A percentile compares a stretch with the other conserved stretches of the same genome.
These are phyloP conservation scores for Peniophora sp. DNA, from an alignment of 1,284 basidiomycete genomes.

Conservation along the genomic window DNA sequence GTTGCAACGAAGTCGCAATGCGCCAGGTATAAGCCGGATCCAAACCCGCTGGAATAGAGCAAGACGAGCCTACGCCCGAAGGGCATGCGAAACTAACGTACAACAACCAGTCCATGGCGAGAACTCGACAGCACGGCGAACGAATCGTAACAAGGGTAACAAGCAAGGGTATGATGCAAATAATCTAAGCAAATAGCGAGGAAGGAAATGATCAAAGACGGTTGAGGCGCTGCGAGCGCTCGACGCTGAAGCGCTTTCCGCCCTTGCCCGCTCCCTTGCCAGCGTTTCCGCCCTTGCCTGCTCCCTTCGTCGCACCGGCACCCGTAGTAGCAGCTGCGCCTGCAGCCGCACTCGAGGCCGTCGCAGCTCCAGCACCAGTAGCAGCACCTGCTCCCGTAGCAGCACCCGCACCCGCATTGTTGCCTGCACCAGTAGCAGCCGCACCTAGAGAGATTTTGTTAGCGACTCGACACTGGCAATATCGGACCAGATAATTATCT, in stretches of 20 bases:
- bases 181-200: too few relatives aligned
- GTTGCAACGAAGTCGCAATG: too few relatives aligned
- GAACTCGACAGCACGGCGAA: too few relatives aligned
- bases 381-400: background rate
- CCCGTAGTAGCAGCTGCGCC: background rate
- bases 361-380: constrained; percentile 11
- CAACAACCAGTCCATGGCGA: too few relatives aligned
- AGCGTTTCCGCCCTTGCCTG: constrained; percentile 6
- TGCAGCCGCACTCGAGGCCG: background rate
- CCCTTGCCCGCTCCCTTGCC: background rate
- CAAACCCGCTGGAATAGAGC: too few relatives aligned
- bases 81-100: too few relatives aligned
- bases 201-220: too few relatives aligned
- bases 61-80: too few relatives aligned
- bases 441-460: constrained; percentile 1
- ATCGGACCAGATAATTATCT: background rate
- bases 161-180: too few relatives aligned
- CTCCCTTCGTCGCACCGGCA: constrained; percentile 3
- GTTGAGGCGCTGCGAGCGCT: constrained; percentile 1
- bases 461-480: constrained; percentile 38
- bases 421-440: background rate
- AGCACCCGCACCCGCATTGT: constrained; percentile 2
- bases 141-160: too few relatives aligned
- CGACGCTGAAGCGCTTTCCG: background rate
- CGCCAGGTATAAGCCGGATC: too few relatives aligned